Evolutionary conservation across 2,329 filamentous ascomycete species (phyloP).

Genomic region (Nigrograna mackinnonii): DNA sequence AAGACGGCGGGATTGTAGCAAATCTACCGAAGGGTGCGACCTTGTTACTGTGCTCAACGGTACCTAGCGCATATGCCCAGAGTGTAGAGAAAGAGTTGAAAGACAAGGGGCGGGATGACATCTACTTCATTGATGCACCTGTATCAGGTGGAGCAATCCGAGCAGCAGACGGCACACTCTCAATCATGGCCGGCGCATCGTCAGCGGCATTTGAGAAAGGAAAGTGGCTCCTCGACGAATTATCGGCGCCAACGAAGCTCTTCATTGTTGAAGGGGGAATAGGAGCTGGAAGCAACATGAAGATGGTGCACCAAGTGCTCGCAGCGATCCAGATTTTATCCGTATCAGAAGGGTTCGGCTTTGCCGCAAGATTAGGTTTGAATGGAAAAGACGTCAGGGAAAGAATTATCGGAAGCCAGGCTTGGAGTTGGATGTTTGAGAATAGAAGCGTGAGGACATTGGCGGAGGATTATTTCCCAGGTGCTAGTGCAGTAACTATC

Average conservation of each 20-base stretch:
- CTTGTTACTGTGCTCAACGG: conserved; percentile 71
- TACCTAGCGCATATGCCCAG: conserved; percentile 68
- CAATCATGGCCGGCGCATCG: conserved; percentile 72
- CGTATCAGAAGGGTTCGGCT: conserved; percentile 60
- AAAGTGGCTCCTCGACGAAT: conserved; percentile 62
- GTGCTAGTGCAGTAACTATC: conserved; percentile 48
- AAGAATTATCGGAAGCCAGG: conserved; percentile 50
- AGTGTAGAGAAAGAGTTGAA: conserved; percentile 62
- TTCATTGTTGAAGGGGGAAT: conserved; percentile 57
- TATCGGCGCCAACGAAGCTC: conserved; percentile 65
- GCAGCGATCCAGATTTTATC: conserved; percentile 62
- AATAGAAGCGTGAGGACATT: conserved; percentile 60
- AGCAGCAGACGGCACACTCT: conserved; percentile 72
- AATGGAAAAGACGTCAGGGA: conserved; percentile 56
- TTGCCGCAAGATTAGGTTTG: conserved; percentile 57
- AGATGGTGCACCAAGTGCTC: conserved; percentile 62
- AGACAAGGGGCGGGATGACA: conserved; percentile 61
- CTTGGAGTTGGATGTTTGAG: conserved; percentile 60
- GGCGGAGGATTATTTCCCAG: conserved; percentile 53
- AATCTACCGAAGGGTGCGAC: conserved; percentile 60
- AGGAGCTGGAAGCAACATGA: conserved; percentile 59
- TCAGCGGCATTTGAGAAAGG: conserved; percentile 61
- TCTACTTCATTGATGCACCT: conserved; percentile 71
- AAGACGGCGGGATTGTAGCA: conserved; percentile 54
- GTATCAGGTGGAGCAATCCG: conserved; percentile 72